A percentile compares a stretch with the other conserved stretches of the same genome.
These are phyloP conservation scores for Salvia splendens DNA, from an alignment of 257 asterid genomes.

Conservation along the genomic window DNA sequence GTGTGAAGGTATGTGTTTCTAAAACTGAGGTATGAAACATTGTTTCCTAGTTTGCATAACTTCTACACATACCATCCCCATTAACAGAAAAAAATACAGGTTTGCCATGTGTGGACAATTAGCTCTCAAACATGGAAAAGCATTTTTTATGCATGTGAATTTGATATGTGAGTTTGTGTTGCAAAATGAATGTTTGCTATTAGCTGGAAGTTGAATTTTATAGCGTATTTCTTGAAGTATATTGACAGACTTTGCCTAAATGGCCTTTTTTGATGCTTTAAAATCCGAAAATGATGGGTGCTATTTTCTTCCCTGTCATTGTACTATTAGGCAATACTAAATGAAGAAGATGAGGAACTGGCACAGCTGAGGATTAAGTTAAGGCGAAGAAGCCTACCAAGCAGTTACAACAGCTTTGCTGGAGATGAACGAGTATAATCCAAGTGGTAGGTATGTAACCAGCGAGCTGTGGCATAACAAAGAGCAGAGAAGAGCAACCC, in stretches of 20 bases:
- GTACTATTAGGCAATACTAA: slow-evolving; percentile 42
- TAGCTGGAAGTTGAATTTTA: no score
- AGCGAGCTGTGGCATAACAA: slow-evolving; percentile 66
- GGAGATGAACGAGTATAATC: slow-evolving; percentile 51
- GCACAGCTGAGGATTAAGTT: slow-evolving; percentile 40
- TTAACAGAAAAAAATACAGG: no score
- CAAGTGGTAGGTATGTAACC: slow-evolving; percentile 40
- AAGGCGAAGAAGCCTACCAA: slow-evolving; percentile 51
- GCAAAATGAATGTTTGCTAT: no score
- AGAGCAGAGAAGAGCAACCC: slow-evolving; percentile 50
- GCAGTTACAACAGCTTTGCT: slow-evolving; percentile 55
- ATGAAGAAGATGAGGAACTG: slow-evolving; percentile 57
- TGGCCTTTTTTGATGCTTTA: background rate
- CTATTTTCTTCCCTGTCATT: background rate
- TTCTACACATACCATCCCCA: no score
- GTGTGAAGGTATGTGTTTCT: no score
- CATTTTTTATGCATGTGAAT: no score
- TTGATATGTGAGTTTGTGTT: no score
- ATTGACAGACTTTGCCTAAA: background rate
- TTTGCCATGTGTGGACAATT: no score
- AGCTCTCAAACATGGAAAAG: no score
- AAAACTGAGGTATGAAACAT: no score
- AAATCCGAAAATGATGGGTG: background rate
- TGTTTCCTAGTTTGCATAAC: no score
- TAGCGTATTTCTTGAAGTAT: background rate